Evolutionary conservation across 2,329 filamentous ascomycete species (phyloP).

Genomic region (Sporothrix pallida): DNA sequence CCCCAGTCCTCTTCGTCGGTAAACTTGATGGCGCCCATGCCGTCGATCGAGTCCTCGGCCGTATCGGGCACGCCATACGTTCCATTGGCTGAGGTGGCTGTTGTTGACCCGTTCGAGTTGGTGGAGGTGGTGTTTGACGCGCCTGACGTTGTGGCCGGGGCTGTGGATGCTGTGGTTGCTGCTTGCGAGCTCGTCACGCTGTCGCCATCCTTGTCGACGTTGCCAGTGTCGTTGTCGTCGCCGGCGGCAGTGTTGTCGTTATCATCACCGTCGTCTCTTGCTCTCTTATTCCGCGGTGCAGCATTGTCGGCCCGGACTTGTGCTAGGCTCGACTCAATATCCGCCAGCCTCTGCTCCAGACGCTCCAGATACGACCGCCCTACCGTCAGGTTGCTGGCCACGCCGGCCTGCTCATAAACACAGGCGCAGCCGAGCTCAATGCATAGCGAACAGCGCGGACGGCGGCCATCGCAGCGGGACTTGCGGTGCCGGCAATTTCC

Average conservation of each 20-base stretch:
- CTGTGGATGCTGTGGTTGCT: background rate
- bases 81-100: background rate
- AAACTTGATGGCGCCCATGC: constrained; percentile 40
- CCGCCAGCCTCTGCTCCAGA: constrained; percentile 33
- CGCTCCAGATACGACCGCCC: constrained; percentile 23
- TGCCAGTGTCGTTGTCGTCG: background rate
- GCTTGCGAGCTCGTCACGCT: constrained; percentile 3
- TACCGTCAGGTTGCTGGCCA: constrained; percentile 26
- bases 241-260: background rate
- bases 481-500: constrained; percentile 33
- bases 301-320: background rate
- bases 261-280: background rate
- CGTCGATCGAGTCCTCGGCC: constrained; percentile 37
- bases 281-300: background rate
- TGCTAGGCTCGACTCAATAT: constrained; percentile 21
- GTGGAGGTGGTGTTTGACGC: background rate
- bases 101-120: background rate
- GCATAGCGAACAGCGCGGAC: constrained; percentile 33
- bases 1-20: constrained; percentile 38
- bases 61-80: constrained; percentile 17
- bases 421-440: constrained; percentile 33
- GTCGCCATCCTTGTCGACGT: background rate
- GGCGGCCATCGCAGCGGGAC: constrained; percentile 33
- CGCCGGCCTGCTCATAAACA: constrained; percentile 30
- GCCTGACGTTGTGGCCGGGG: background rate